These are phyloP conservation scores for Fusarium agapanthi DNA, from an alignment of 2,329 filamentous ascomycete species.

Conservation along the genomic window DNA sequence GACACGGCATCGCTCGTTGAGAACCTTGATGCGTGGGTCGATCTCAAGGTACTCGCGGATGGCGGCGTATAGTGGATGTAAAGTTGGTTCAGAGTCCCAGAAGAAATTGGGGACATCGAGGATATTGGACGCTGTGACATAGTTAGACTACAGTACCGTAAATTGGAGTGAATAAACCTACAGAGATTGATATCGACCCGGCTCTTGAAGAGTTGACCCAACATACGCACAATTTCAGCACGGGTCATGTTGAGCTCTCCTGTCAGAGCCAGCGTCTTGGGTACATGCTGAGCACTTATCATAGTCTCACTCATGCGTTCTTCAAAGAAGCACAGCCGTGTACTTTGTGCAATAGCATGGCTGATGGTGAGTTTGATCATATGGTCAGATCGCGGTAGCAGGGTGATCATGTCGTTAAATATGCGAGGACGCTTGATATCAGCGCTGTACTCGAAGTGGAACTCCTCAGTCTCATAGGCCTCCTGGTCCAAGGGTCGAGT, in stretches of 20 bases:
- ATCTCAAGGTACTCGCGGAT: slow-evolving; percentile 98
- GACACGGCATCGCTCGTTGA: slow-evolving; percentile 95
- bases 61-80: slow-evolving; percentile 92
- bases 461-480: slow-evolving; percentile 97
- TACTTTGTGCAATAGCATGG: slow-evolving; percentile 96
- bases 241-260: slow-evolving; percentile 91
- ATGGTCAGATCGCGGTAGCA: slow-evolving; percentile 88
- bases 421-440: slow-evolving; percentile 87
- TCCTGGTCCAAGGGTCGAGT: slow-evolving; percentile 83
- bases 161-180: slow-evolving; percentile 58
- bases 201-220: slow-evolving; percentile 90
- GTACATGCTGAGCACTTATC: slow-evolving; percentile 90
- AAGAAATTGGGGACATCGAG: slow-evolving; percentile 97
- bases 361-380: slow-evolving; percentile 99
- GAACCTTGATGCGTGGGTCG: slow-evolving; percentile 91
- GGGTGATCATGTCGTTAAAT: slow-evolving; percentile 99
- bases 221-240: slow-evolving; percentile 89
- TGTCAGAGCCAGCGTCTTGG: slow-evolving; percentile 86
- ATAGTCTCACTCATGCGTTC: slow-evolving; percentile 96
- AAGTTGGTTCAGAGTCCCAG: slow-evolving; percentile 95
- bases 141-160: slow-evolving; percentile 4
- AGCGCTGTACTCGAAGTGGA: slow-evolving; percentile 96
- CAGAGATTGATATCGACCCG: slow-evolving; percentile 97
- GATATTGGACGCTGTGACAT: slow-evolving; percentile 81
- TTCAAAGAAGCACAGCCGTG: slow-evolving; percentile 95